A percentile compares a stretch with the other conserved stretches of the same genome.
phyloP scores from a whole-genome alignment of 2,329 filamentous ascomycete species.

The Fusarium phyllophilum region DNA sequence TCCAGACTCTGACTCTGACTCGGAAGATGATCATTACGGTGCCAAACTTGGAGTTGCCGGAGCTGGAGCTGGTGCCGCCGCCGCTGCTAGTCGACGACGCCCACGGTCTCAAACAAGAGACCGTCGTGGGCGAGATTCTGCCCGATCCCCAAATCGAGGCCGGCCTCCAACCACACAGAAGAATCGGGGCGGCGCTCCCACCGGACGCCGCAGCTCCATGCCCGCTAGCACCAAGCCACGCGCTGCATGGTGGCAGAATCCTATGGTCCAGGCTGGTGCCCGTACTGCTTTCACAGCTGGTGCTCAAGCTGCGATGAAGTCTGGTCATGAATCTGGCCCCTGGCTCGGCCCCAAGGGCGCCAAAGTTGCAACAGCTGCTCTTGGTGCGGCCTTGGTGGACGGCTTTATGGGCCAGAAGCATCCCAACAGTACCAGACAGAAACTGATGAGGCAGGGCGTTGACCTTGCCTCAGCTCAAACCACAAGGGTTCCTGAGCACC shows the following conservation, averaged over 20 bases:
- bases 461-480: slow-evolving; percentile 38
- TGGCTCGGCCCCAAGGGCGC: slow-evolving; percentile 62
- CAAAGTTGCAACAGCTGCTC: slow-evolving; percentile 59
- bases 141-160: slow-evolving; percentile 36
- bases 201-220: slow-evolving; percentile 48
- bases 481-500: neutral
- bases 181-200: slow-evolving; percentile 20
- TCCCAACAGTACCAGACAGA: slow-evolving; percentile 40
- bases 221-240: slow-evolving; percentile 43
- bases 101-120: slow-evolving; percentile 41
- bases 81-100: slow-evolving; percentile 24
- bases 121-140: slow-evolving; percentile 13
- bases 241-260: slow-evolving; percentile 51
- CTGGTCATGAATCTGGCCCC: slow-evolving; percentile 56
- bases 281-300: slow-evolving; percentile 60
- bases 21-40: slow-evolving; percentile 25
- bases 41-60: slow-evolving; percentile 4
- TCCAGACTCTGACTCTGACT: slow-evolving; percentile 32
- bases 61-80: slow-evolving; percentile 15
- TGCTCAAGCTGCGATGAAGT: slow-evolving; percentile 59
- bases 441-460: slow-evolving; percentile 41
- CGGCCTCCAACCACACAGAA: slow-evolving; percentile 37
- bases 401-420: slow-evolving; percentile 55
- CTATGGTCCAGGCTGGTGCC: slow-evolving; percentile 54
- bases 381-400: slow-evolving; percentile 61